These are phyloP conservation scores for Fusarium siculi DNA, from an alignment of 2,329 filamentous ascomycete genomes.

Conservation along the genomic window DNA sequence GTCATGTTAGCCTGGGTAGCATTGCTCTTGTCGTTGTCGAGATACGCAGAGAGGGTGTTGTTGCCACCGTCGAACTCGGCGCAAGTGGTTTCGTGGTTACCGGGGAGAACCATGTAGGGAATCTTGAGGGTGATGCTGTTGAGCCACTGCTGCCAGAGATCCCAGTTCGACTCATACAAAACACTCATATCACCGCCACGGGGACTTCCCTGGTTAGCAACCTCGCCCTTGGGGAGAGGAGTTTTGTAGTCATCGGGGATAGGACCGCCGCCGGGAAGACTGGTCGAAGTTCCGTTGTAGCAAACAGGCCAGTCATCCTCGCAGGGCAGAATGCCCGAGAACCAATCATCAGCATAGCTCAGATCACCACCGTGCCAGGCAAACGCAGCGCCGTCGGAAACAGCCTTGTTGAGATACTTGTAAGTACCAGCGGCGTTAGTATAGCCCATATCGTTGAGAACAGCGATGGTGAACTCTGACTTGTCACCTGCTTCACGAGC, in stretches of 20 bases:
- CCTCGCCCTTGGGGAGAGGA: not conserved
- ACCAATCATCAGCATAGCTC: constrained; percentile 13
- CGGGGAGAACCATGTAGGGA: not conserved
- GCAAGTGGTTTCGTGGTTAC: not conserved
- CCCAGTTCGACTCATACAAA: constrained; percentile 12
- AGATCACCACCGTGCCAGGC: constrained; percentile 5
- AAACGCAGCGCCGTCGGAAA: not conserved
- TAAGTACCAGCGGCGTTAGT: not conserved
- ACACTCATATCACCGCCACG: not conserved
- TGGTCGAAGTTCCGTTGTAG: not conserved
- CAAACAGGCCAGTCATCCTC: constrained; percentile 1
- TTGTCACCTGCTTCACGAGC: not conserved
- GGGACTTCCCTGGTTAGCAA: not conserved
- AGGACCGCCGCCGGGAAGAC: not conserved
- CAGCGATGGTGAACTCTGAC: not conserved
- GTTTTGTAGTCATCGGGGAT: not conserved
- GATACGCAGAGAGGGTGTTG: not conserved
- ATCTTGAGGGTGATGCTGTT: not conserved
- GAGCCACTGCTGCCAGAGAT: constrained; percentile 17
- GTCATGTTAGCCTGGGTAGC: not conserved
- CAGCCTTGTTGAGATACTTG: not conserved
- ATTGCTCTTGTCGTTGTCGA: not conserved
- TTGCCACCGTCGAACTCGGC: not conserved
- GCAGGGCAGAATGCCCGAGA: not conserved
- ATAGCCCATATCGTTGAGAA: constrained; percentile 1